Evolutionary conservation across 345 rosid species (phyloP), one percentile per base, ranked within the genome.

Genomic region (Theobroma cacao): DNA sequence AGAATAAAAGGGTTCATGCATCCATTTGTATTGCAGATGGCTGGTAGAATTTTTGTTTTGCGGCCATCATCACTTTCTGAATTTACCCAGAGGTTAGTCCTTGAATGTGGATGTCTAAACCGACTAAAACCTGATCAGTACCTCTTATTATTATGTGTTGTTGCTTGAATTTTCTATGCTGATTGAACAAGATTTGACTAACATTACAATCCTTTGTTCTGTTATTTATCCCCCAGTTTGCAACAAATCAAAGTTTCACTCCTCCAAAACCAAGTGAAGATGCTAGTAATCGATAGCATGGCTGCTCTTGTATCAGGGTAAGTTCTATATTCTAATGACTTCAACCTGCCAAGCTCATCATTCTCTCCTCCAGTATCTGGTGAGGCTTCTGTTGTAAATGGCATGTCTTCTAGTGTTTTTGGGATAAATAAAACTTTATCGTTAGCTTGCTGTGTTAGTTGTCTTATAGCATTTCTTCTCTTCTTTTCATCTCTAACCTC

Each of bases 241-340:
- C 89, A 90, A 80, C 88, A 92, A 85, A 92, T 95, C 60, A 90
- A 94, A 87, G 84, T 86, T 58, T 91, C 88, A 64, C 83, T 94
- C 69, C 90, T 91, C 82, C 89, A 87, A 84, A 85, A 84, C 84
- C 88, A 86, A 80, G 95, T 93, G 84, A 90, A 90, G 91, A 82
- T 95, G 85, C 84, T 93, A 24, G 89, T 95, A 45, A 89, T 95
- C 77, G 98, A 95, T 81, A 90, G 98, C 88, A 91, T 93, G 94
- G 88, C 97, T 31, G 94, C 95, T 82, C 93, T 94, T 82, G 85
- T 90, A 83, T 89, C 95, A 60, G 97, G 93, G 98, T 93, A 76
- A 67, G 90, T 63, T 72, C 18, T 26, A 34, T 43, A 61, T 45
- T 59, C 43, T 69, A 45, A 69, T 69, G 36, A 28, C 38, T 47